Percentiles rank a stretch among this genome's conserved stretches.
Conservation (phyloP, 495 filamentous ascomycete genomes). For the Baudoinia panamericana region DNA sequence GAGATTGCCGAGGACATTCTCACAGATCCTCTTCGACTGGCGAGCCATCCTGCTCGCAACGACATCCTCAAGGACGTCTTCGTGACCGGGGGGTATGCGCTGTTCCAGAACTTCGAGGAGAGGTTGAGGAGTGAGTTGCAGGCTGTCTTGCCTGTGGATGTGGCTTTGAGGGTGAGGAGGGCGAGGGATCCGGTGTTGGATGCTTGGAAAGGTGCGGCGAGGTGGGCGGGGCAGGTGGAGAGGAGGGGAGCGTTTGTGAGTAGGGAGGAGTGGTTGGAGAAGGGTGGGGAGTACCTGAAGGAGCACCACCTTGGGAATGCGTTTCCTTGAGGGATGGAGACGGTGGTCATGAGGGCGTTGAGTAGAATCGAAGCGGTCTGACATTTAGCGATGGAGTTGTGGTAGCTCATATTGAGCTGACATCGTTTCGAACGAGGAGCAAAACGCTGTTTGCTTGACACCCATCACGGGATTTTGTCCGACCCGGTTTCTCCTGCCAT, state of each 20-base stretch:
- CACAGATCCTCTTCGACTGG: slow-evolving; percentile 62
- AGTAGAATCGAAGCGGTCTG: too few relatives aligned
- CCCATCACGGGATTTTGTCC: too few relatives aligned
- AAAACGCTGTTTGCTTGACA: too few relatives aligned
- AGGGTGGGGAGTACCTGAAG: slow-evolving; percentile 30
- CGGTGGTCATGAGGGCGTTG: too few relatives aligned
- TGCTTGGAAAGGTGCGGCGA: slow-evolving; percentile 83
- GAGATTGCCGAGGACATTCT: slow-evolving; percentile 82
- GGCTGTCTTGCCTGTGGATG: slow-evolving; percentile 56
- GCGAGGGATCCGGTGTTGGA: slow-evolving; percentile 67
- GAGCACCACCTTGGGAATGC: slow-evolving; percentile 16
- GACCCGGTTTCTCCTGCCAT: too few relatives aligned
- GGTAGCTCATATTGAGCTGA: too few relatives aligned
- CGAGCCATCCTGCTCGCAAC: slow-evolving; percentile 41
- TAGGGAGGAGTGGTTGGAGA: slow-evolving; percentile 28
- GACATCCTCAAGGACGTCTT: slow-evolving; percentile 79
- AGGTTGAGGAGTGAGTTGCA: slow-evolving; percentile 59
- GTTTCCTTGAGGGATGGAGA: slow-evolving; percentile 19
- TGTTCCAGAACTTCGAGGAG: slow-evolving; percentile 79
- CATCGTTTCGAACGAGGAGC: too few relatives aligned
- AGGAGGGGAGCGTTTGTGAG: slow-evolving; percentile 22
- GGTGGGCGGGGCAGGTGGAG: slow-evolving; percentile 44
- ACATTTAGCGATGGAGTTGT: too few relatives aligned
- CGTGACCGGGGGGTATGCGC: slow-evolving; percentile 81
- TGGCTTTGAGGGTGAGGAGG: slow-evolving; percentile 48